These are phyloP conservation scores for Pseudopyrenochaeta lycopersici DNA, from an alignment of 2,329 filamentous ascomycete genomes.

Conservation along the genomic window DNA sequence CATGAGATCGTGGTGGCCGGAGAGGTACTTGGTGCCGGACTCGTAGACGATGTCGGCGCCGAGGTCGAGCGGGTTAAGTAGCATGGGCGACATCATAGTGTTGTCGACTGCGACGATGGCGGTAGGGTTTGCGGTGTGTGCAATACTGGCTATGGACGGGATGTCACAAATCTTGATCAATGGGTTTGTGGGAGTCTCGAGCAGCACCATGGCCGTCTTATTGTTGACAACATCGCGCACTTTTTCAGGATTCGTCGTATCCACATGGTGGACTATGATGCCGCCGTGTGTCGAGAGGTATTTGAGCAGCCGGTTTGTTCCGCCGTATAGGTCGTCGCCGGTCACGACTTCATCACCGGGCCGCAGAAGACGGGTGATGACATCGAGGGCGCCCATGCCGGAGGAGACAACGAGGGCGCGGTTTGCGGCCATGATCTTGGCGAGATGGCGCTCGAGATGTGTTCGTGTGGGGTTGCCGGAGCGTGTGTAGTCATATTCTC, in stretches of 20 bases:
- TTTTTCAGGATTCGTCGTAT: constrained; percentile 81
- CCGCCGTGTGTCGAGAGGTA: constrained; percentile 89
- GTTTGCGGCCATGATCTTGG: constrained; percentile 97
- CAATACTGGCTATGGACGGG: constrained; percentile 75
- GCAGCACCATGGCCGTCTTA: constrained; percentile 93
- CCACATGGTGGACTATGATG: constrained; percentile 94
- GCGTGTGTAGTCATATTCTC: constrained; percentile 97
- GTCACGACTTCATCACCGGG: constrained; percentile 98
- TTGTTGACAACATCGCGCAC: constrained; percentile 74
- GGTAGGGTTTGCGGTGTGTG: constrained; percentile 79
- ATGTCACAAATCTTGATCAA: constrained; percentile 98
- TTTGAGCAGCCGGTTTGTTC: constrained; percentile 91
- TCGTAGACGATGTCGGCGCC: constrained; percentile 98
- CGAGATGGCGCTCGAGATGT: constrained; percentile 93
- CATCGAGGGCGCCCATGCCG: constrained; percentile 96
- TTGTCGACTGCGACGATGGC: constrained; percentile 95
- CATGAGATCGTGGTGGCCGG: constrained; percentile 98
- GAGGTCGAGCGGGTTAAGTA: constrained; percentile 91
- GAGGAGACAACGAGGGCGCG: constrained; percentile 93
- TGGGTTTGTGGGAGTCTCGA: constrained; percentile 97
- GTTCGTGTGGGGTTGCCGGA: constrained; percentile 97
- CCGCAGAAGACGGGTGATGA: constrained; percentile 88
- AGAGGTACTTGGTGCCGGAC: constrained; percentile 96
- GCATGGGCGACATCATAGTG: constrained; percentile 96
- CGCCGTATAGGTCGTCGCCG: constrained; percentile 95